Conservation (phyloP, 805 yeast genomes). For the Wickerhamomyces ciferrii region DNA sequence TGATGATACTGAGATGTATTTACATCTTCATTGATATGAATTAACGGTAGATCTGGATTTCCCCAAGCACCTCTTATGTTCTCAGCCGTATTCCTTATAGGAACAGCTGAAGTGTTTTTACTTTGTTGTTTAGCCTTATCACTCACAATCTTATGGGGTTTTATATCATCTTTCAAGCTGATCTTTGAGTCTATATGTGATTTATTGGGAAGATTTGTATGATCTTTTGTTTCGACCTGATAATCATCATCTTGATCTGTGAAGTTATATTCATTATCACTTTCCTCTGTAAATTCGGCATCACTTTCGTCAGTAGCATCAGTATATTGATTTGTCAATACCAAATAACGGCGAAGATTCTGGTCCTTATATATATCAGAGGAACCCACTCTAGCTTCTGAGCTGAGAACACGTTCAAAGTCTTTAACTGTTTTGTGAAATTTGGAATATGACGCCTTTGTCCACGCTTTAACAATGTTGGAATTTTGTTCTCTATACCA, state of each 20-base stretch:
- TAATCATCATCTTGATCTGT: not conserved
- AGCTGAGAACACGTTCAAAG: slow-evolving; percentile 2
- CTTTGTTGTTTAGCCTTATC: not conserved
- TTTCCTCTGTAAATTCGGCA: not conserved
- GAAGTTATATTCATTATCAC: not conserved
- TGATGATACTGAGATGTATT: not conserved
- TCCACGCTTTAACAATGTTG: slow-evolving; percentile 8
- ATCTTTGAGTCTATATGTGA: not conserved
- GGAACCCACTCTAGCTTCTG: slow-evolving; percentile 4
- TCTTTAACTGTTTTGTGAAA: slow-evolving; percentile 1
- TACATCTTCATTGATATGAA: not conserved
- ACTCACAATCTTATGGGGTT: not conserved
- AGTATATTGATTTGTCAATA: not conserved
- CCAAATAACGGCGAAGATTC: not conserved
- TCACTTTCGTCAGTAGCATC: not conserved
- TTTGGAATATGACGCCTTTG: not conserved
- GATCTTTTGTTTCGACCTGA: not conserved
- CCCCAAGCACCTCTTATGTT: not conserved
- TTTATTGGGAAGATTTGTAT: too few relatives aligned
- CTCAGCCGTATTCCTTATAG: not conserved
- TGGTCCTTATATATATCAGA: not conserved
- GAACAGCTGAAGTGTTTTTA: not conserved
- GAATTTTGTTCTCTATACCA: slow-evolving; percentile 42
- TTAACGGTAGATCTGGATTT: not conserved
- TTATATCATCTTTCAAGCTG: not conserved